These are phyloP conservation scores for Thelephora ganbajun DNA, from an alignment of 768 basidiomycete species.

Conservation along the genomic window DNA sequence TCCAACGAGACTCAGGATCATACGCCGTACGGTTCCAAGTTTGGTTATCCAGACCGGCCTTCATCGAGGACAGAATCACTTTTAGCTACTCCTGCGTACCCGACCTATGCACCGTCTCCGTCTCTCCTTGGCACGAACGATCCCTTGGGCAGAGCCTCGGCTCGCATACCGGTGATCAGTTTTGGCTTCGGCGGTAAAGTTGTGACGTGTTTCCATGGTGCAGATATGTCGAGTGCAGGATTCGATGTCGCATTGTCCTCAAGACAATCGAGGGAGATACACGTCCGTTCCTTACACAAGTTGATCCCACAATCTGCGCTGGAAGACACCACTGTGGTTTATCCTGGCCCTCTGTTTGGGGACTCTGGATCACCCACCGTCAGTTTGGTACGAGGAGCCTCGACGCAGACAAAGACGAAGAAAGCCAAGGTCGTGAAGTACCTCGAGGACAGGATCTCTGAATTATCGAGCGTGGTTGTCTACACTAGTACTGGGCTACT, in stretches of 20 bases:
- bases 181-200: constrained; percentile 94
- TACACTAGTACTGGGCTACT: constrained; percentile 43
- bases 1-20: constrained; percentile 7
- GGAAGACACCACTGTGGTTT: constrained; percentile 38
- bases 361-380: constrained; percentile 55
- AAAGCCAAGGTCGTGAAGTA: constrained; percentile 69
- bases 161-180: constrained; percentile 64
- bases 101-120: constrained; percentile 72
- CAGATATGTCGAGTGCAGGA: constrained; percentile 34
- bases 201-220: constrained; percentile 74
- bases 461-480: constrained; percentile 62
- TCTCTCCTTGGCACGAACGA: constrained; percentile 75
- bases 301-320: constrained; percentile 56
- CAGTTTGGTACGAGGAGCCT: constrained; percentile 50
- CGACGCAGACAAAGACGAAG: constrained; percentile 65
- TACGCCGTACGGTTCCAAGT: neutral
- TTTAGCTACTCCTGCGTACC: constrained; percentile 23
- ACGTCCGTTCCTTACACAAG: constrained; percentile 52
- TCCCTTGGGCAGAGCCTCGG: constrained; percentile 59
- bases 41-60: neutral
- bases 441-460: constrained; percentile 58
- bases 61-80: constrained; percentile 7
- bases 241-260: constrained; percentile 69
- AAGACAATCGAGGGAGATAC: constrained; percentile 53
- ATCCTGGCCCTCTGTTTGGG: constrained; percentile 79